Evolutionary conservation across 2,329 filamentous ascomycete species (phyloP).

Genomic region (Fusarium pseudonygamai): DNA sequence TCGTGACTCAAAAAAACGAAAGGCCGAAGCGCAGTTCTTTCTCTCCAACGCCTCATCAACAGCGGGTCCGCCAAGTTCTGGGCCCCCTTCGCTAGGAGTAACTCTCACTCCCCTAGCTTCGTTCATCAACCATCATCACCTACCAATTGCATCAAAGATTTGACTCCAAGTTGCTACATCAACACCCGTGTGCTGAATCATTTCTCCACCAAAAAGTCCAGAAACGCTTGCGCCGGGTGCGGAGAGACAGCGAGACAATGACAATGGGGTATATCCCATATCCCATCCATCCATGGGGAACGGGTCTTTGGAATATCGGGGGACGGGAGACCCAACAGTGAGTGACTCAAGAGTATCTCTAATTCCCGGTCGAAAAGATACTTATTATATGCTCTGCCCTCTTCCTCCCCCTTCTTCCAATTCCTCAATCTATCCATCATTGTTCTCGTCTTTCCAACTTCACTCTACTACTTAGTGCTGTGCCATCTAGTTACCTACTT

Average conservation of each 20-base stretch:
- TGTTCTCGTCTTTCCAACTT: not conserved
- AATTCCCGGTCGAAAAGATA: conserved; percentile 36
- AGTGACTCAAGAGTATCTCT: conserved; percentile 27
- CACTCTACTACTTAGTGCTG: not conserved
- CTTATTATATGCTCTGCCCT: conserved; percentile 39
- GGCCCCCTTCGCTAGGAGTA: conserved; percentile 4
- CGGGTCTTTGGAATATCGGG: conserved; percentile 21
- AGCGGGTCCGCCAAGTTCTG: conserved; percentile 28
- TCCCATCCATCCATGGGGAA: conserved; percentile 22
- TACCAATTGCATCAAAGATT: not conserved
- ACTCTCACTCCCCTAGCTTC: conserved; percentile 36
- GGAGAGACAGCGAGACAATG: conserved; percentile 26
- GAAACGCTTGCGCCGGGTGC: conserved; percentile 11
- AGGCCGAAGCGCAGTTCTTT: not conserved
- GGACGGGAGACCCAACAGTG: conserved; percentile 22
- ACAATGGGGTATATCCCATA: not conserved
- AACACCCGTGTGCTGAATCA: conserved; percentile 1
- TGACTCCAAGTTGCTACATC: conserved; percentile 11
- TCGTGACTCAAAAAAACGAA: conserved; percentile 8
- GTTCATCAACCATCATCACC: not conserved
- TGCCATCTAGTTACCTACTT: not conserved
- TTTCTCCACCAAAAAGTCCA: conserved; percentile 7
- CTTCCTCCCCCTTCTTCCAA: not conserved
- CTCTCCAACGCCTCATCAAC: conserved; percentile 1
- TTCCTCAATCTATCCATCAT: conserved; percentile 1